Conservation (phyloP, 306 rosid species). For the Rosa lucieae region DNA sequence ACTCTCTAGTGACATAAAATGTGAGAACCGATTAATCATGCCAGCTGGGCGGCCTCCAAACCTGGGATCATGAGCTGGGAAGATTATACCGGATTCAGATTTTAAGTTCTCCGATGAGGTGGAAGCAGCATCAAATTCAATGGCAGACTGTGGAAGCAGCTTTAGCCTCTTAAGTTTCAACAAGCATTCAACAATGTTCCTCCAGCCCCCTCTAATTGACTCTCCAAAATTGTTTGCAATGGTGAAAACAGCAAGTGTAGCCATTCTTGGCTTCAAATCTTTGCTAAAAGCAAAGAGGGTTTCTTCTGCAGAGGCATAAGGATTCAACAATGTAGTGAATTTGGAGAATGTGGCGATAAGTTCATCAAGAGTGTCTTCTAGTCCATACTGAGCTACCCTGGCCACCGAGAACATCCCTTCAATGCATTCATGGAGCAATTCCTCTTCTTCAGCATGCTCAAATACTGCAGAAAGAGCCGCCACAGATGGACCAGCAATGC, state of each 20-base stretch:
- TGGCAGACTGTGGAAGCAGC: constrained; percentile 64
- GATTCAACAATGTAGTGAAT: constrained; percentile 82
- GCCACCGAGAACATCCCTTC: constrained; percentile 86
- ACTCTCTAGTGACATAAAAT: constrained; percentile 52
- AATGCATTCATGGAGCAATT: constrained; percentile 80
- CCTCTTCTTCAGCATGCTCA: constrained; percentile 87
- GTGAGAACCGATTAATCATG: constrained; percentile 49
- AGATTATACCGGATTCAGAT: constrained; percentile 46
- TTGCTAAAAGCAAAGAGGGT: constrained; percentile 76
- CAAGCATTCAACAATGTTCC: constrained; percentile 83
- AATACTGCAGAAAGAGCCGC: constrained; percentile 81
- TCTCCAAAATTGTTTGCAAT: constrained; percentile 67
- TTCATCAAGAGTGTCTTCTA: constrained; percentile 89
- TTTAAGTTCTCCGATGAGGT: constrained; percentile 25
- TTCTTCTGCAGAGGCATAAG: constrained; percentile 91
- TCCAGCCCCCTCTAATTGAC: constrained; percentile 88
- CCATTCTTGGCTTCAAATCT: constrained; percentile 80
- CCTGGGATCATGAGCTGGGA: constrained; percentile 45
- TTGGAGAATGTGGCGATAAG: constrained; percentile 75
- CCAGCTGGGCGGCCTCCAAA: constrained; percentile 47
- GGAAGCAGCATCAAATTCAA: constrained; percentile 56
- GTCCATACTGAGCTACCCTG: constrained; percentile 73
- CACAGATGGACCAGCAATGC: constrained; percentile 85
- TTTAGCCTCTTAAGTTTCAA: constrained; percentile 81
- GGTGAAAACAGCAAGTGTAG: constrained; percentile 83